These are phyloP conservation scores for Cystofilobasidium capitatum DNA, from an alignment of 768 basidiomycete genomes.

Conservation along the genomic window DNA sequence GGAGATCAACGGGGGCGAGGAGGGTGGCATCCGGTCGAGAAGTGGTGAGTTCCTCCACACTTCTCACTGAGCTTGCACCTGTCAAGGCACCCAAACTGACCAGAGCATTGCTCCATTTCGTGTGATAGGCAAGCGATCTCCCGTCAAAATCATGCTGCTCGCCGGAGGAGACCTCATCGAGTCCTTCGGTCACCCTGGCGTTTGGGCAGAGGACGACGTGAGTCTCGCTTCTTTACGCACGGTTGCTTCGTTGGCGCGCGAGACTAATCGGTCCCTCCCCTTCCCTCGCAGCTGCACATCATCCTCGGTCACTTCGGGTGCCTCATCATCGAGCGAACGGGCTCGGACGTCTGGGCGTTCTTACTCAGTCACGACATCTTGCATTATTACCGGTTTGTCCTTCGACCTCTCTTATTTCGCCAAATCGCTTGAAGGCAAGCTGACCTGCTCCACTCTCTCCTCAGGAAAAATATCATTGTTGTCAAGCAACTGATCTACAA, in stretches of 20 bases:
- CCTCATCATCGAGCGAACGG: conserved; percentile 88
- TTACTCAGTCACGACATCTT: conserved; percentile 46
- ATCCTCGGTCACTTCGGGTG: conserved; percentile 91
- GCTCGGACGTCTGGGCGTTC: conserved; percentile 62
- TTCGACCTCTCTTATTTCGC: conserved; percentile 40
- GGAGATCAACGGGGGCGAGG: conserved; percentile 67
- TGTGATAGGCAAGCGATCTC: conserved; percentile 46
- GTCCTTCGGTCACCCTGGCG: conserved; percentile 96
- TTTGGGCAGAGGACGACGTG: conserved; percentile 92
- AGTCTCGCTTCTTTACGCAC: conserved; percentile 38
- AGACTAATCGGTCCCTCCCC: not conserved
- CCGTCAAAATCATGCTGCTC: conserved; percentile 79
- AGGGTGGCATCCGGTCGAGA: conserved; percentile 55
- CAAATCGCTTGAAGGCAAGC: not conserved
- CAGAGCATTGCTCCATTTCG: not conserved
- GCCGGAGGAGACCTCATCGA: conserved; percentile 97
- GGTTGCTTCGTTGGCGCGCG: not conserved
- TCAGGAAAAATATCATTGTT: conserved; percentile 77
- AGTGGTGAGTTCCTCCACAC: conserved; percentile 43
- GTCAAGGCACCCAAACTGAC: not conserved
- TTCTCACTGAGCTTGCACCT: not conserved
- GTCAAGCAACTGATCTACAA: conserved; percentile 93
- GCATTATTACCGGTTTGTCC: conserved; percentile 42
- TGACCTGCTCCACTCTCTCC: not conserved
- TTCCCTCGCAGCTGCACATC: conserved; percentile 64